Base-by-base conservation (phyloP, 805 yeast species). In the Henningerozyma blattae region DNA sequence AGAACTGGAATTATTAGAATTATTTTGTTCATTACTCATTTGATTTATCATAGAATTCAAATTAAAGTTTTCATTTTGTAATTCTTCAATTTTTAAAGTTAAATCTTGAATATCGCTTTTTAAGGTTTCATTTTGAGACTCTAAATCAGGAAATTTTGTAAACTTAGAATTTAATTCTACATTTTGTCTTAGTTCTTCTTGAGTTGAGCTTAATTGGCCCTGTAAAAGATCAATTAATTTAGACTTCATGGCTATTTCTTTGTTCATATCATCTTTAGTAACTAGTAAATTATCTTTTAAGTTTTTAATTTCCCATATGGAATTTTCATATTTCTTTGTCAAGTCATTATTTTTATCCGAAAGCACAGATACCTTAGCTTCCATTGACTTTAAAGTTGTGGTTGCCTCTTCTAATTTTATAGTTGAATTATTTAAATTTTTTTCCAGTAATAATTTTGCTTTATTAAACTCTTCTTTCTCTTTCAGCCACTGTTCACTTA, bases 231-330 rank as follows among this genome's bases (percentile, higher is more conserved):
- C 61, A 22, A 30, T 34, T 16, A 33, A 16, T 12, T 34, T 72
- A 32, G 77, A 77, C 51, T 78, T 83, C 30, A 72, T 56, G 2
- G 71, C 52, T 56, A 76, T 67, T 47, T 78, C 86, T 22, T 67
- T 66, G 15, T 67, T 43, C 45, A 72, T 74, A 25, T 66, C 70
- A 24, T 66, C 71, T 41, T 73, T 67, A 26, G 64, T 64, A 1
- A 51, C 37, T 1, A 64, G 52, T 10, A 59, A 41, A 18, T 65
- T 59, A 41, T 67, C 72, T 17, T 64, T 65, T 18, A 77, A 49
- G 4, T 64, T 58, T 41, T 69, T 70, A 18, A 73, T 52, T 35
- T 70, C 62, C 2, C 61, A 42, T 18, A 70, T 49, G 4, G 71
- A 47, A 31, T 61, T 54, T 38, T 75, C 68, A 41, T 67, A 49